Base-by-base conservation (phyloP, 495 filamentous ascomycete species). In the Parathielavia hyrcaniae region DNA sequence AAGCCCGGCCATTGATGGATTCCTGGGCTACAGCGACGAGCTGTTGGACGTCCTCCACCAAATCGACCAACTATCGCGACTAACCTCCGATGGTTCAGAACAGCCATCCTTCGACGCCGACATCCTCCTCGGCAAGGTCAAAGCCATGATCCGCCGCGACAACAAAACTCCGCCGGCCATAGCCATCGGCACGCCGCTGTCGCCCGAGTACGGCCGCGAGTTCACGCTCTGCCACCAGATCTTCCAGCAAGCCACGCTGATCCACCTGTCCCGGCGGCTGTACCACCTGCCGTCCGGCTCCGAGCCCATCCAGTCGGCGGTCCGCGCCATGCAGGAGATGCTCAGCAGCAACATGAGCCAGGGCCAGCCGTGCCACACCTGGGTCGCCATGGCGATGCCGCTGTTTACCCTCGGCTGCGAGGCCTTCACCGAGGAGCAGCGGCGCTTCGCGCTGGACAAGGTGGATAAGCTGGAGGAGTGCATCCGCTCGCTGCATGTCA, bases 311-410 rank as follows among this genome's bases (percentile, higher is more conserved):
- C 61, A 60, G 16, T 14, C 39, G 3, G 49, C 57, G 13, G 47
- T 58, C 0, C 0, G 30, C 43, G 35, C 22, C 19, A 58, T 62
- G 50, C 36, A 34, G 22, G 30, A 38, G 1, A 45, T 64, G 49
- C 40, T 43, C 40, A 19, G 40, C 16, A n/a, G 16, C 40, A n/a
- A 8, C 40, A 19, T 14, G 11, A 16, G 36, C 40, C 40, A 43
- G 40, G 40, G 40, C 16, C 7, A 19, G 40, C 40, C 40, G 16
- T 43, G 40, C 40, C 40, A 43, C n/a, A 19, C 43, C 57, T 64
- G 61, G 61, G 61, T 64, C 6, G 61, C 61, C 50, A 64, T 64
- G 61, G 61, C 61, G 7, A 64, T 64, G 61, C 61, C 61, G 1
- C 36, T 64, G 1, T 64, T 64, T 34, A 64, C 53, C 6, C 43